These are phyloP conservation scores for Arctium minus DNA, from an alignment of 129 eudicot species.

Conservation along the genomic window DNA sequence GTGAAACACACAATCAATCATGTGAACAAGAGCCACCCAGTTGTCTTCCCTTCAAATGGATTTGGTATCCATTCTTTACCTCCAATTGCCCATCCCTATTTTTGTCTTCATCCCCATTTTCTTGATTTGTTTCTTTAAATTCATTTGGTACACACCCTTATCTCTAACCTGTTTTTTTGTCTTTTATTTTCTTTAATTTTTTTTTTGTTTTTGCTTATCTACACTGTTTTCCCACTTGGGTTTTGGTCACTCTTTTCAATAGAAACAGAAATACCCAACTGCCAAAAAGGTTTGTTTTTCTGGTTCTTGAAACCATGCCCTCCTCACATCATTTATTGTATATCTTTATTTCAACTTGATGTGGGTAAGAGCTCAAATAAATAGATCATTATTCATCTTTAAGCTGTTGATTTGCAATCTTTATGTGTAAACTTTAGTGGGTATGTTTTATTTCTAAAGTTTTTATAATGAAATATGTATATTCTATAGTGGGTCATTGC, in stretches of 20 bases:
- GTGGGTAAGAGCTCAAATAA: constrained; percentile 7
- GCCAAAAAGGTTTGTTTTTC: constrained; percentile 23
- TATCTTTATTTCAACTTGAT: constrained; percentile 13
- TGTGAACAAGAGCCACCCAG: constrained; percentile 29
- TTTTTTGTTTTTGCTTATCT: constrained; percentile 21
- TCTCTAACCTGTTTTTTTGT: constrained; percentile 25
- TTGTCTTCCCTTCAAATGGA: constrained; percentile 10
- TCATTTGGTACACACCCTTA: constrained; percentile 34
- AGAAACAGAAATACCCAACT: constrained; percentile 17
- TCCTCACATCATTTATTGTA: neutral
- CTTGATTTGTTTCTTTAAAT: constrained; percentile 3
- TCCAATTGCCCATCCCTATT: constrained; percentile 27
- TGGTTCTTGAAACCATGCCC: constrained; percentile 8
- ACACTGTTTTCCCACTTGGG: constrained; percentile 25
- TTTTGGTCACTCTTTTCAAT: constrained; percentile 29
- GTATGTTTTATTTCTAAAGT: neutral
- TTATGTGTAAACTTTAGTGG: neutral
- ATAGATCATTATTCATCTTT: neutral
- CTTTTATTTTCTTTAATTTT: constrained; percentile 2
- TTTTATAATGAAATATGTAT: neutral
- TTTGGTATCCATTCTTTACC: constrained; percentile 28
- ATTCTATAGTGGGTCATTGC: no score
- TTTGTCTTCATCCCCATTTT: constrained; percentile 35
- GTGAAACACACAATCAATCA: constrained; percentile 26
- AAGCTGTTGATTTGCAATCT: constrained; percentile 21